These are phyloP conservation scores for Fusarium scirpi DNA, from an alignment of 2,329 filamentous ascomycete genomes.

Conservation along the genomic window DNA sequence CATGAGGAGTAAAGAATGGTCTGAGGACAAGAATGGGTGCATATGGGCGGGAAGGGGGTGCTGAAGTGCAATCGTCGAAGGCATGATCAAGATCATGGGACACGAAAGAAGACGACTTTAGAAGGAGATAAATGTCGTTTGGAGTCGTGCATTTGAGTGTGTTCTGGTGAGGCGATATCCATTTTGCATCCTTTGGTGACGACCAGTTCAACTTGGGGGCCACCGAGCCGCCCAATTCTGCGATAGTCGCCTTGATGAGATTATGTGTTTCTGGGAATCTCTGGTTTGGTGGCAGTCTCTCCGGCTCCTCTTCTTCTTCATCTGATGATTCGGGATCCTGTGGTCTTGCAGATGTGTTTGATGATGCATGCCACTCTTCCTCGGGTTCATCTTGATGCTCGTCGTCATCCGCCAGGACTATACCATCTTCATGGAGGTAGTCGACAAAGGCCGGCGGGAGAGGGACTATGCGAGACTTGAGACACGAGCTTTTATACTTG, in stretches of 20 bases:
- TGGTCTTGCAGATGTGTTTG: conserved; percentile 44
- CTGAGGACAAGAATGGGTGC: conserved; percentile 86
- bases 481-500: conserved; percentile 82
- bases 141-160: conserved; percentile 89
- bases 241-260: conserved; percentile 80
- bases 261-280: conserved; percentile 80
- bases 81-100: conserved; percentile 95
- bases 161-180: conserved; percentile 87
- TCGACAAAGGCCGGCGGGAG: conserved; percentile 80
- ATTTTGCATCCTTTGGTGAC: conserved; percentile 93
- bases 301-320: conserved; percentile 60
- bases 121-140: conserved; percentile 91
- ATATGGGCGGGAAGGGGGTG: conserved; percentile 62
- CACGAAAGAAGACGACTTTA: conserved; percentile 95
- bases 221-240: conserved; percentile 85
- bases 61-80: conserved; percentile 76
- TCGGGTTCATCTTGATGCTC: conserved; percentile 67
- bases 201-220: conserved; percentile 98
- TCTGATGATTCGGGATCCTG: conserved; percentile 59
- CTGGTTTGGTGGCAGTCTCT: conserved; percentile 62
- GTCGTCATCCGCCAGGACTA: conserved; percentile 81
- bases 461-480: conserved; percentile 87
- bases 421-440: conserved; percentile 93
- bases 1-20: conserved; percentile 89
- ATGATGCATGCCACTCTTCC: conserved; percentile 60